Conservation (phyloP, 345 rosid genomes). For the Heritiera littoralis region DNA sequence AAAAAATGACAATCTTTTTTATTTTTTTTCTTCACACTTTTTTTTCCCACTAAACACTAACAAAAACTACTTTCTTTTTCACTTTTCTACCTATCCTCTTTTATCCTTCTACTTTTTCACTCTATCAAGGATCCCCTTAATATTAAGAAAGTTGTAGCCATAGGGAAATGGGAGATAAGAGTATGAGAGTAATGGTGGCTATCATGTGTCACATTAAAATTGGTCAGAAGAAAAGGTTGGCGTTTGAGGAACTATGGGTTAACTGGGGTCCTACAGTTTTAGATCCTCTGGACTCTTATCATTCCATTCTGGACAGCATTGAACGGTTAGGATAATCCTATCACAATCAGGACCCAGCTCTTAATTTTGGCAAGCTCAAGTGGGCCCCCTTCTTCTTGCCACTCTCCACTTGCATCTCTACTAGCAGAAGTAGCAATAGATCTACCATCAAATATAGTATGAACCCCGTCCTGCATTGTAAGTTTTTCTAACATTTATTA, state of each 20-base stretch:
- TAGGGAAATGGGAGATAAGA: too few species aligned
- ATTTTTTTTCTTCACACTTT: too few species aligned
- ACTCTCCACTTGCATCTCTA: neutral
- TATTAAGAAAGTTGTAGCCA: too few species aligned
- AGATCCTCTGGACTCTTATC: conserved; percentile 12
- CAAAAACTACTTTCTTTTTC: too few species aligned
- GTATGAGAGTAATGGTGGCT: neutral
- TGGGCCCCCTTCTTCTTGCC: neutral
- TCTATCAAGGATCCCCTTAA: too few species aligned
- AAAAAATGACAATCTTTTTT: too few species aligned
- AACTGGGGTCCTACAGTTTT: conserved; percentile 11
- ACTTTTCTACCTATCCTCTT: too few species aligned
- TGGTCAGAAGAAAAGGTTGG: neutral
- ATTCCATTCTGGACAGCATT: neutral
- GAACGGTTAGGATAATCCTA: conserved; percentile 22
- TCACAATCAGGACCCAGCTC: conserved; percentile 1
- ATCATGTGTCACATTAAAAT: conserved; percentile 2
- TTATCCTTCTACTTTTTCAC: too few species aligned
- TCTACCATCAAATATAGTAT: conserved; percentile 8
- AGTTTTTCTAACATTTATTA: neutral
- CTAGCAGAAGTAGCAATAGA: neutral
- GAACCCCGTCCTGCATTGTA: neutral
- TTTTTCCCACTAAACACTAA: too few species aligned
- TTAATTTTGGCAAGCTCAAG: conserved; percentile 1
- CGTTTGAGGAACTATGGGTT: neutral